Evolutionary conservation across 805 yeast species (phyloP), one percentile per base, ranked within the genome.

Genomic region (Starmerella sirachaensis): DNA sequence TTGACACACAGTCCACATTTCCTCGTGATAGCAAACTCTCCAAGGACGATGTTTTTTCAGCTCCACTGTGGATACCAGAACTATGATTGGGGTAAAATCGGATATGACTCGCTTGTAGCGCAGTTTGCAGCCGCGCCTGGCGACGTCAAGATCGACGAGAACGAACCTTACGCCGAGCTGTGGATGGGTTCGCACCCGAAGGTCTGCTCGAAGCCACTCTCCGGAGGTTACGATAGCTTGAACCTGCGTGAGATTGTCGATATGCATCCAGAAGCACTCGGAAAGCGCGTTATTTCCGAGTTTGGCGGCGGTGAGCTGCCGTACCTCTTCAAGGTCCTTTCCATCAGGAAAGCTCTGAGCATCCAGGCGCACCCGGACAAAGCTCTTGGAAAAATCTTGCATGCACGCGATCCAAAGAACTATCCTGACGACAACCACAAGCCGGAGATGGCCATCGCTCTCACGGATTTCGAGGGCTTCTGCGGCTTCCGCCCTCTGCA

Each of bases 101-200:
- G 98, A 31, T 66, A 76, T 6, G 50, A 72, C 6, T 82, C 94
- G 14, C 79, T 93, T 6, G 98, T 86, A 35, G 98, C 98, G 4
- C 77, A 70, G 56, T 93, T 94, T 30, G 67, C 76, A 26, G 65
- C 67, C 35, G 74, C 93, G 30, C 76, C 80, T 59, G 70, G 82
- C 2, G 30, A 50, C 10, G 65, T 82, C 37, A 55, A 54, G 14
- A 70, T 85, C 38, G 83, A 80, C 48, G 86, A 78, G 52, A 37
- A 66, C 26, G 73, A 76, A 54, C 97, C 98, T 9, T 91, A 91
- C 56, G 98, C 98, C 13, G 98, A 91, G 60, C 67, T 91, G 49
- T 91, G 98, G 98, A 91, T 91, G 98, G 98, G 98, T 27, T 85
- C 97, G 18, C 98, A 91, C 58, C 88, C 93, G 37, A 80, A 80